phyloP scores from a whole-genome alignment of 2,329 filamentous ascomycete species.

The Colletotrichum sp. region DNA sequence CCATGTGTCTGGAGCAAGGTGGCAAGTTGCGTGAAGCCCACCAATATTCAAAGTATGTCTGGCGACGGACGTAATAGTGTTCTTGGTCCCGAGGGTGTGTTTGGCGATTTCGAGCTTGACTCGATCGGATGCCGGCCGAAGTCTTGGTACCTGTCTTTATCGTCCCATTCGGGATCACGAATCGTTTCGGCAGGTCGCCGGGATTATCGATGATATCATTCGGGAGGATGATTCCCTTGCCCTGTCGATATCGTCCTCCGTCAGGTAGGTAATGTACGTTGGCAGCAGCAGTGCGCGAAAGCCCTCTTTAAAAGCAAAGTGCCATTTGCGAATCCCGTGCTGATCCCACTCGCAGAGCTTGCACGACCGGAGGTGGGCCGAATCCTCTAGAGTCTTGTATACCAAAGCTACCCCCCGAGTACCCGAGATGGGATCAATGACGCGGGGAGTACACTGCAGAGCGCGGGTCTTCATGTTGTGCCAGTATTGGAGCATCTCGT shows the following conservation, averaged over 20 bases:
- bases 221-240: neutral
- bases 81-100: neutral
- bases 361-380: neutral
- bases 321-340: neutral
- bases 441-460: neutral
- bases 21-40: neutral
- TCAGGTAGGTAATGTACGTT: neutral
- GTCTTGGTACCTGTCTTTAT: neutral
- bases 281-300: neutral
- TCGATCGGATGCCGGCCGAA: neutral
- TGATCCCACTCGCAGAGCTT: neutral
- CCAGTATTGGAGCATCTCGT: neutral
- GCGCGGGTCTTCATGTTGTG: neutral
- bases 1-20: neutral
- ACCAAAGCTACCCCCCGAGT: neutral
- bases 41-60: neutral
- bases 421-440: neutral
- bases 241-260: neutral
- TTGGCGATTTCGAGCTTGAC: neutral
- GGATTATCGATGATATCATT: neutral
- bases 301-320: neutral
- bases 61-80: neutral
- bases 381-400: neutral
- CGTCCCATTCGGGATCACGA: accelerated
- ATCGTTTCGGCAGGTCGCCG: neutral